Evolutionary conservation across 441 rosid genomes (phyloP).

Genomic region (Hura crepitans): DNA sequence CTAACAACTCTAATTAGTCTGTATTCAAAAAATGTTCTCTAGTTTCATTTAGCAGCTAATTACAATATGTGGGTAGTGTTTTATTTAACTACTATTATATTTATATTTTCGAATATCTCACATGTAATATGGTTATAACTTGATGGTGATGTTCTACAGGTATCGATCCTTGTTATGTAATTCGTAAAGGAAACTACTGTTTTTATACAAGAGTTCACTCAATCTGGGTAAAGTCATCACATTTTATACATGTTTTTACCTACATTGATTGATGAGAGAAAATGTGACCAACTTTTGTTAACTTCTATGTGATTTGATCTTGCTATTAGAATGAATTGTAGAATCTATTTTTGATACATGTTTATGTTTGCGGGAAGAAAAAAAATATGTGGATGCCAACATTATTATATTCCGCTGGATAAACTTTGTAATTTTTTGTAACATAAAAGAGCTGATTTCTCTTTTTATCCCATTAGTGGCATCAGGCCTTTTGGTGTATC

Average conservation of each 20-base stretch:
- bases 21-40: no score
- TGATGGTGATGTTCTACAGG: slow-evolving; percentile 36
- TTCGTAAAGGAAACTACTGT: slow-evolving; percentile 97
- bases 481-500: slow-evolving; percentile 32
- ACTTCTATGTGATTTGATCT: no score
- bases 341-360: neutral
- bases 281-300: neutral
- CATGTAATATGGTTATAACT: neutral
- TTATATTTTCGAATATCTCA: neutral
- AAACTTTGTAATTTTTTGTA: neutral
- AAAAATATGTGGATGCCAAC: neutral
- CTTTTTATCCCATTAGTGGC: slow-evolving; percentile 23
- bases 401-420: neutral
- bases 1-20: no score
- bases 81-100: no score
- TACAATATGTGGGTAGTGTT: no score
- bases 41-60: no score
- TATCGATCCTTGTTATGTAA: slow-evolving; percentile 91
- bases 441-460: slow-evolving; percentile 13
- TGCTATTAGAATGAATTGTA: neutral
- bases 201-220: slow-evolving; percentile 98
- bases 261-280: neutral
- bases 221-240: slow-evolving; percentile 73
- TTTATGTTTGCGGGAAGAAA: neutral
- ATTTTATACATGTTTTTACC: neutral